Evolutionary conservation across 163 green algal genomes (phyloP).

Genomic region (Volvox carteri): DNA sequence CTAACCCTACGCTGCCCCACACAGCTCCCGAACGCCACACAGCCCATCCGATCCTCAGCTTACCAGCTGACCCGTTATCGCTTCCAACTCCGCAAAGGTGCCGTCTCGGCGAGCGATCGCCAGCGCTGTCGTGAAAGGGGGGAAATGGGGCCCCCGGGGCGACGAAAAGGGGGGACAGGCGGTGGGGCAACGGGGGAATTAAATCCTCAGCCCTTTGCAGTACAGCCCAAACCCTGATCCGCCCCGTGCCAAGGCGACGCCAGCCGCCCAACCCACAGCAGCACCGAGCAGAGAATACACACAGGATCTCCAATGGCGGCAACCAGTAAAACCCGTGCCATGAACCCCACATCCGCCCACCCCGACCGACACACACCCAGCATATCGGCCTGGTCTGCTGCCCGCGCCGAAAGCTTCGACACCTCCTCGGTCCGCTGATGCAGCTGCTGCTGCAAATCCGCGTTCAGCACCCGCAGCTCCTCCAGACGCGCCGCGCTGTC

Average conservation of each 20-base stretch:
- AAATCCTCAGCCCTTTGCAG: too few relatives aligned
- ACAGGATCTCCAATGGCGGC: too few relatives aligned
- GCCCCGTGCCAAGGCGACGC: too few relatives aligned
- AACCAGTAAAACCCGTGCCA: too few relatives aligned
- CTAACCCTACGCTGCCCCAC: not conserved
- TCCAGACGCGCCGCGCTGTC: constrained; percentile 37
- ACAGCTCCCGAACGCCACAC: not conserved
- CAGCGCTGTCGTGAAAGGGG: constrained; percentile 10
- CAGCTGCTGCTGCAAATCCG: constrained; percentile 43
- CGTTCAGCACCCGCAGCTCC: constrained; percentile 31
- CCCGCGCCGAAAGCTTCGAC: constrained; percentile 1
- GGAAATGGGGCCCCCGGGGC: too few relatives aligned
- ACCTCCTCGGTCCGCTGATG: constrained; percentile 25
- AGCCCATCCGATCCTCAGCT: not conserved
- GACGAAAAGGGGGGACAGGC: too few relatives aligned
- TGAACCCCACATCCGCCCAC: too few relatives aligned
- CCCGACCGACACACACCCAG: constrained; percentile 40
- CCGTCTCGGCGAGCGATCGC: constrained; percentile 49
- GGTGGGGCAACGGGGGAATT: too few relatives aligned
- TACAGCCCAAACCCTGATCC: too few relatives aligned
- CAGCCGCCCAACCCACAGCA: too few relatives aligned
- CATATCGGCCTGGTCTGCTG: constrained; percentile 46
- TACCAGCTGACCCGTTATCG: constrained; percentile 14
- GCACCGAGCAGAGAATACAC: too few relatives aligned
- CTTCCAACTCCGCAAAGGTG: not conserved